Base-by-base conservation (phyloP, 2,329 filamentous ascomycete genomes). In the Alternaria brassicicola region DNA sequence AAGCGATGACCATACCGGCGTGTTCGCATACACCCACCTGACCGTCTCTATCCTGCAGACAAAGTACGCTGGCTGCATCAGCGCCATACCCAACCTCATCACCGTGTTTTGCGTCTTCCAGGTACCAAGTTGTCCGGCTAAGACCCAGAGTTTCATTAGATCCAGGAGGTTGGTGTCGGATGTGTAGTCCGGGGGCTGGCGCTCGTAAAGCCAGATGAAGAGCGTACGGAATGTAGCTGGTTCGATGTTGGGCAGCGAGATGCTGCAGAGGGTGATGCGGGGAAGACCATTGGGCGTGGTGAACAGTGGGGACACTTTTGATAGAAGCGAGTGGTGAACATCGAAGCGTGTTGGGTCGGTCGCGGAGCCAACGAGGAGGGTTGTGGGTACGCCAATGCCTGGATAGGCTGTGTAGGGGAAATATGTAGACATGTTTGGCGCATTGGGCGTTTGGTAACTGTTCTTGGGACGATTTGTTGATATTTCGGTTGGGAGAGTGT, bases 21-120 rank as follows among this genome's bases (percentile, higher is more conserved):
- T 53, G 2, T 53, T 53, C 7, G 52, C 50, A n/a, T 59, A 64
- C 25, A 64, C 62, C 39, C 46, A 59, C 23, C 23, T 35, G 17
- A 57, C 55, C 15, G 26, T 36, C 7, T 43, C 46, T 4, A 57
- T 28, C 10, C 17, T 17, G 33, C 54, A 51, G 6, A 39, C 10
- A 10, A 23, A 49, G 9, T 50, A 19, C 13, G 8, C 1, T 0
- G 55, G 59, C n/a, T 54, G 33, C 59, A 57, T 59, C 33, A 52
- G 15, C 35, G 48, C 59, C 59, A 64, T 62, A 6, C 59, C 62
- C 12, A 62, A 21, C 1, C 62, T 41, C 15, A 57, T 2, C 1
- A 59, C 17, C 19, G 59, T 59, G n/a, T 64, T 64, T 23, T 47
- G 38, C 15, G 38, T 54, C 23, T 30, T 39, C 49, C 52, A 62